These are phyloP conservation scores for Umbelopsis sp. DNA, from an alignment of 192 early-diverging fungal species.

Conservation along the genomic window DNA sequence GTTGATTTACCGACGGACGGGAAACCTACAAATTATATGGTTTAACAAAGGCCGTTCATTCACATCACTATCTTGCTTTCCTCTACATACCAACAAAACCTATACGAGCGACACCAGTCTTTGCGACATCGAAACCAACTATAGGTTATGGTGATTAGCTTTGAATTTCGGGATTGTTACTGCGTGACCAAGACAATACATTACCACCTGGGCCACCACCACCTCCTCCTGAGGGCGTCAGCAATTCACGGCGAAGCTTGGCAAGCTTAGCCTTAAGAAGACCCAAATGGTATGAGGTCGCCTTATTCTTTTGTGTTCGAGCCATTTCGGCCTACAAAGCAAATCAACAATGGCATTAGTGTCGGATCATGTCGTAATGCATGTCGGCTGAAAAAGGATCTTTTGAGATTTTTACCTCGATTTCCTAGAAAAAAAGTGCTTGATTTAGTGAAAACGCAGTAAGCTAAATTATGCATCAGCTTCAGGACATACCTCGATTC, in stretches of 20 bases:
- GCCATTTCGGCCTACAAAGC: slow-evolving; percentile 78
- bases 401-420: slow-evolving; percentile 35
- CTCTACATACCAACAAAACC: slow-evolving; percentile 74
- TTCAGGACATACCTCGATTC: slow-evolving; percentile 1
- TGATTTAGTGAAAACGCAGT: too few species aligned
- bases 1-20: slow-evolving; percentile 98
- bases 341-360: slow-evolving; percentile 20
- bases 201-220: slow-evolving; percentile 85
- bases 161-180: not conserved
- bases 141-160: not conserved
- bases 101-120: slow-evolving; percentile 98
- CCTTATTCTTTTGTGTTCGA: slow-evolving; percentile 94
- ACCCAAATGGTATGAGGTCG: slow-evolving; percentile 94
- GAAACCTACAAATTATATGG: slow-evolving; percentile 61
- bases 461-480: too few species aligned
- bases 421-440: slow-evolving; percentile 26
- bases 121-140: slow-evolving; percentile 97
- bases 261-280: slow-evolving; percentile 96
- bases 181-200: not conserved
- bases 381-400: not conserved
- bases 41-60: not conserved
- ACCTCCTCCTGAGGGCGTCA: slow-evolving; percentile 82
- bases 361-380: slow-evolving; percentile 32
- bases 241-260: slow-evolving; percentile 92
- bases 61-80: not conserved